phyloP scores from a whole-genome alignment of 1,139 yeast species.

The Pichia inconspicua region DNA sequence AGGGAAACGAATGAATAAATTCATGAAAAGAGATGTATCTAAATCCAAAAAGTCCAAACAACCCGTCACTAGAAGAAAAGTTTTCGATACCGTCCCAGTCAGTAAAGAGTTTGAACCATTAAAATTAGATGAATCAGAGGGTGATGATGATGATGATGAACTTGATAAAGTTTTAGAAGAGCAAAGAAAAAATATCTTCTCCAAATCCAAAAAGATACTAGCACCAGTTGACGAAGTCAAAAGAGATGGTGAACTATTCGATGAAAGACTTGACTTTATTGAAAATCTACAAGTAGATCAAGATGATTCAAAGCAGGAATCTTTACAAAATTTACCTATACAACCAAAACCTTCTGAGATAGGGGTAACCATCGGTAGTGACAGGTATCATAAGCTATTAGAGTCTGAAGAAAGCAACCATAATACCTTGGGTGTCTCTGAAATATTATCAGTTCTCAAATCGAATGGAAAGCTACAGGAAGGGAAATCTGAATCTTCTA shows the following conservation, averaged over 20 bases:
- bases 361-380: neutral
- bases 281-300: constrained; percentile 27
- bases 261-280: constrained; percentile 56
- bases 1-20: constrained; percentile 23
- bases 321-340: neutral
- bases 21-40: constrained; percentile 21
- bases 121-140: constrained; percentile 30
- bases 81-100: constrained; percentile 21
- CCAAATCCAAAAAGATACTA: constrained; percentile 31
- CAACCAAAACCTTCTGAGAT: neutral
- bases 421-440: constrained; percentile 13
- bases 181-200: constrained; percentile 33
- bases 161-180: constrained; percentile 28
- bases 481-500: constrained; percentile 36
- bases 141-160: constrained; percentile 32
- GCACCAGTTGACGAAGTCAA: constrained; percentile 20
- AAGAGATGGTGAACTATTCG: constrained; percentile 31
- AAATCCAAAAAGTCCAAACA: constrained; percentile 21
- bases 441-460: constrained; percentile 4
- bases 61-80: constrained; percentile 13
- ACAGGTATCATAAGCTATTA: constrained; percentile 28
- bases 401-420: constrained; percentile 26
- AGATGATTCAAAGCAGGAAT: neutral
- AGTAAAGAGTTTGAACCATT: constrained; percentile 26
- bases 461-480: constrained; percentile 16